phyloP scores from a whole-genome alignment of 169 alveolate species.

The Cryptosporidium sp. region DNA sequence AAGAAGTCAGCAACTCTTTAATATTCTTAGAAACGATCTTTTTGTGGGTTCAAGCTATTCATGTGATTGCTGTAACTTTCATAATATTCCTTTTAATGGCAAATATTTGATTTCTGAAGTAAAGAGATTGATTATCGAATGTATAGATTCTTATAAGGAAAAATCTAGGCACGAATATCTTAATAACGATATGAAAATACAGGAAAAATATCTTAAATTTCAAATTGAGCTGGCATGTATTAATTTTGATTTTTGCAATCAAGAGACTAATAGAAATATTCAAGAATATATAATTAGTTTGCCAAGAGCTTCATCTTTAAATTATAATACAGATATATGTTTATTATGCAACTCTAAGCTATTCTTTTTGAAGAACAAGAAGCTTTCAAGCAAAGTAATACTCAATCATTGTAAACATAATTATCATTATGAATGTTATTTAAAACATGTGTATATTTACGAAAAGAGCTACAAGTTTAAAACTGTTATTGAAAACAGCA shows the following conservation, averaged over 20 bases:
- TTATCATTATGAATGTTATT: conserved; percentile 44
- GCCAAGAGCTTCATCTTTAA: conserved; percentile 5
- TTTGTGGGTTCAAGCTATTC: background rate
- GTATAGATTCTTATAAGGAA: background rate
- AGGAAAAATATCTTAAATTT: conserved; percentile 36
- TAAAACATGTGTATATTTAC: conserved; percentile 8
- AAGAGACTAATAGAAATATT: background rate
- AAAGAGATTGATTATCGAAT: background rate
- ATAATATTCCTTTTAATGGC: conserved; percentile 29
- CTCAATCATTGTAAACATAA: conserved; percentile 35
- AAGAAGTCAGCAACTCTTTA: background rate
- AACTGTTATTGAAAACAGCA: background rate
- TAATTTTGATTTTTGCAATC: conserved; percentile 4
- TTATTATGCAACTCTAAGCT: conserved; percentile 41
- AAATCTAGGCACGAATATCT: background rate
- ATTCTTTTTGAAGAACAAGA: conserved; percentile 2
- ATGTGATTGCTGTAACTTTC: conserved; percentile 33
- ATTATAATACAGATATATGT: conserved; percentile 20
- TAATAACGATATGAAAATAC: background rate
- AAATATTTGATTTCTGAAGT: background rate
- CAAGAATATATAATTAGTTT: conserved; percentile 4
- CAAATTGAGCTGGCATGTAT: conserved; percentile 34
- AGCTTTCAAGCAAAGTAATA: conserved; percentile 35
- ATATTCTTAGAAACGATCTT: background rate
- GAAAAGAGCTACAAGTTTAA: conserved; percentile 34